Conservation (phyloP, 805 yeast species). For the Teunomyces aglyptinius region DNA sequence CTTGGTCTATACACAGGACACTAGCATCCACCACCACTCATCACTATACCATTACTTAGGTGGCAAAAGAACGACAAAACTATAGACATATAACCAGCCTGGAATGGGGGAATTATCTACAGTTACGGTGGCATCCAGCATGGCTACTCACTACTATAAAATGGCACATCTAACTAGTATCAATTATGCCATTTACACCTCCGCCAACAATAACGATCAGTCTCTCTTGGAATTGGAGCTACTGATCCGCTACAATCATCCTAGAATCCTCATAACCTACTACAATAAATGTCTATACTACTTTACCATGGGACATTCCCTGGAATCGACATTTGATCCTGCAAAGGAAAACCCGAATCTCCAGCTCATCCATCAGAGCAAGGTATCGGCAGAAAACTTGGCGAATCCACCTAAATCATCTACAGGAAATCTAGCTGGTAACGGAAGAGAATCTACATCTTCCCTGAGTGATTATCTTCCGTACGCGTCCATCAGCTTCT, state of each 20-base stretch:
- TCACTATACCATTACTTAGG: background rate
- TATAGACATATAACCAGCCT: background rate
- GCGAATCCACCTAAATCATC: slow-evolving; percentile 29
- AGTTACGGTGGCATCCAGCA: slow-evolving; percentile 18
- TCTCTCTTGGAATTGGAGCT: slow-evolving; percentile 40
- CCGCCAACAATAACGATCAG: slow-evolving; percentile 32
- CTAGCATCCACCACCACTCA: background rate
- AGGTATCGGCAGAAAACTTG: slow-evolving; percentile 23
- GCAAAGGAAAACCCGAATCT: slow-evolving; percentile 24
- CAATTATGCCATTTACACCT: slow-evolving; percentile 28
- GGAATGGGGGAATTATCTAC: background rate
- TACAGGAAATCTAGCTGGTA: slow-evolving; percentile 1
- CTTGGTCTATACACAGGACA: background rate
- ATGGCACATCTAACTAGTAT: slow-evolving; percentile 35
- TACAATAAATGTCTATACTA: slow-evolving; percentile 39
- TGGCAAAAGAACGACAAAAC: background rate
- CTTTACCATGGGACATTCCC: slow-evolving; percentile 30
- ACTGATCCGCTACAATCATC: slow-evolving; percentile 32
- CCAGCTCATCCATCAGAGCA: slow-evolving; percentile 19
- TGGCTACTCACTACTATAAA: slow-evolving; percentile 40
- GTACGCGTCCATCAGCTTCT: slow-evolving; percentile 34
- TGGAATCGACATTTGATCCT: slow-evolving; percentile 11
- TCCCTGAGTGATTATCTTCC: slow-evolving; percentile 26
- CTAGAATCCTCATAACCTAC: slow-evolving; percentile 38
- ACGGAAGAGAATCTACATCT: slow-evolving; percentile 9